Evolutionary conservation across 73 alveolate genomes (phyloP), one percentile per base, ranked within the genome.

Genomic region (Tetrahymena malaccensis): DNA sequence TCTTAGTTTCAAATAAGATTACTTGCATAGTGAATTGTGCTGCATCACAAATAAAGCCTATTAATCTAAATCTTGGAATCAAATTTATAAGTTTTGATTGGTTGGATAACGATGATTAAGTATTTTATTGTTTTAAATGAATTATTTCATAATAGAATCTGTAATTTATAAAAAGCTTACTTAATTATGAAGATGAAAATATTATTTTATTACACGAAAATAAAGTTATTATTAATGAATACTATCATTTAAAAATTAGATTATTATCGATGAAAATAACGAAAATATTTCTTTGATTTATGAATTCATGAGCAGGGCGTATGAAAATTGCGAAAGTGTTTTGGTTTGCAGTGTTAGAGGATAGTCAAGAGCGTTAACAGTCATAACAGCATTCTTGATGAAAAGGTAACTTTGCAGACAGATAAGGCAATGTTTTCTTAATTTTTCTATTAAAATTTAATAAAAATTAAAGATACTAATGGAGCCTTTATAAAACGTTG

Each of bases 401-500:
- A 70, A 70, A 31, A 70, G 89, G 89, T 70, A 70, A 70, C n/a
- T 50, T 50, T 50, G 27, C 9, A 7, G 11, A 40, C 9, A 50
- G 31, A 50, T 13, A 15, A 13, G 13, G 16, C 44, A 50, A 50
- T 50, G 31, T 19, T 19, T 3, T 50, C 31, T 13, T 5, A 11
- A 40, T 40, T 40, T 4, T 70, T n/a, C 17, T 2, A 70, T 22
- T 55, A 43, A 95, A 95, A 22, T 34, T 43, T 95, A 34, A 89
- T 85, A 1, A 50, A 50, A 50, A 13, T 50, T 50, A 15, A 50
- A 95, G 97, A 93, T 98, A 95, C 93, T 57, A 97, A 94, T 98
- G 99, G 99, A 95, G 98, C 38, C 96, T 98, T 34, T 96, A 96
- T 34, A 98, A 98, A 55, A 97, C 99, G 22, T 94, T 98, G 22